Evolutionary conservation across 192 early-diverging fungal genomes (phyloP), one percentile per base, ranked within the genome.

Genomic region (Podila minutissima): DNA sequence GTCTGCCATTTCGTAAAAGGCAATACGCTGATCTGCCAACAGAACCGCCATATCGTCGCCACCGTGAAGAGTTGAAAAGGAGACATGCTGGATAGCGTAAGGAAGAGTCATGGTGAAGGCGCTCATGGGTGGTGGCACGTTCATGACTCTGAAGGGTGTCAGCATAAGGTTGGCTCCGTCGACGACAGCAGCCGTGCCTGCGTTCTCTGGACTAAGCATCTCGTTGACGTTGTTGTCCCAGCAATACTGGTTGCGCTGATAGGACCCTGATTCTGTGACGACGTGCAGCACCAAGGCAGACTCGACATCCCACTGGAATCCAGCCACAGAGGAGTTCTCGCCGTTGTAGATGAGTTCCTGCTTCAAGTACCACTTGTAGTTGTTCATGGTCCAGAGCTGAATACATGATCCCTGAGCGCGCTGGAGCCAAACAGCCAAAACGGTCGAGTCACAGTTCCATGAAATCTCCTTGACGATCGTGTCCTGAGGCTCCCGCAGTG

Each of bases 331-430:
- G 20, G 77, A 68, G 32, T 83, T 79, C 17, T 83, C 83, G 29
- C 69, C 61, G 4, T 78, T 67, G 6, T 88, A 67, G 0, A 85
- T 74, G 20, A 97, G 86, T 64, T 97, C 93, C 83, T 97, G 96
- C 83, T 96, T 96, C 63, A 98, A 66, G 73, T 98, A 98, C 93
- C 95, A 99, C 79, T 97, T 90, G 84, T 99, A 99, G 89, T 99
- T 99, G 64, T 89, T 91, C 79, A 92, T 93, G 1, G 93, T 85
- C 96, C 96, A 99, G 60, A 99, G 86, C 78, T 99, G 95, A 59
- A 99, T 89, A 70, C 76, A 75, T 1, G 74, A 74, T 17, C 64
- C 64, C 13, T 20, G 59, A 29, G 24, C 37, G 37, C 83, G 59
- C 55, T 87, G 67, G 31, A 93, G 74, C 86, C 88, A 89, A 6